phyloP scores from a whole-genome alignment of 305 asterid genomes.

The Rubia occidens region DNA sequence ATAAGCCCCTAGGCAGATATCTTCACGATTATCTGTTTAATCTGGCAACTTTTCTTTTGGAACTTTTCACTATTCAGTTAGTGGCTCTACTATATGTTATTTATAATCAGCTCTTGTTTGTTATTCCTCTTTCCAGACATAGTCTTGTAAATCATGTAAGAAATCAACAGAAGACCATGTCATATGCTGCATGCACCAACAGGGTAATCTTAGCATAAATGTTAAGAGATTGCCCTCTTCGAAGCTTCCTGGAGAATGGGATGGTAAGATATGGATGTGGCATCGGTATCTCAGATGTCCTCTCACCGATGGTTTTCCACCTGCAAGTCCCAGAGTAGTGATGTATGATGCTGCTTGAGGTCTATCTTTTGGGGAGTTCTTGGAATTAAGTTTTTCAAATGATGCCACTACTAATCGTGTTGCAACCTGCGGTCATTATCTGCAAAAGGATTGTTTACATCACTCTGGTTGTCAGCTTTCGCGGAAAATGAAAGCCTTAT shows the following conservation, averaged over 20 bases:
- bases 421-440: slow-evolving; percentile 91
- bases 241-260: slow-evolving; percentile 76
- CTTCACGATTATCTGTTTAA: slow-evolving; percentile 74
- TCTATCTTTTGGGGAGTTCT: slow-evolving; percentile 92
- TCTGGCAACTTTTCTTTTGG: slow-evolving; percentile 43
- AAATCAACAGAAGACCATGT: slow-evolving; percentile 83
- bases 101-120: slow-evolving; percentile 3
- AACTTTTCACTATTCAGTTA: not conserved
- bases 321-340: slow-evolving; percentile 70
- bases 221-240: slow-evolving; percentile 48
- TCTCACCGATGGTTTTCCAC: slow-evolving; percentile 60
- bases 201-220: slow-evolving; percentile 82
- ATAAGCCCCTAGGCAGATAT: slow-evolving; percentile 91
- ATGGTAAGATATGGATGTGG: slow-evolving; percentile 99
- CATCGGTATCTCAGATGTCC: slow-evolving; percentile 84
- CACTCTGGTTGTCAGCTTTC: slow-evolving; percentile 58
- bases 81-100: slow-evolving; percentile 7
- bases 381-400: slow-evolving; percentile 89
- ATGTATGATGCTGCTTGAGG: slow-evolving; percentile 99
- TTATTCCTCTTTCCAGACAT: slow-evolving; percentile 43
- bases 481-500: slow-evolving; percentile 50
- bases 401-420: slow-evolving; percentile 90
- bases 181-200: slow-evolving; percentile 75
- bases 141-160: slow-evolving; percentile 69
- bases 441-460: slow-evolving; percentile 90